These are phyloP conservation scores for Tulasnella sp. DNA, from an alignment of 768 basidiomycete genomes.

Conservation along the genomic window DNA sequence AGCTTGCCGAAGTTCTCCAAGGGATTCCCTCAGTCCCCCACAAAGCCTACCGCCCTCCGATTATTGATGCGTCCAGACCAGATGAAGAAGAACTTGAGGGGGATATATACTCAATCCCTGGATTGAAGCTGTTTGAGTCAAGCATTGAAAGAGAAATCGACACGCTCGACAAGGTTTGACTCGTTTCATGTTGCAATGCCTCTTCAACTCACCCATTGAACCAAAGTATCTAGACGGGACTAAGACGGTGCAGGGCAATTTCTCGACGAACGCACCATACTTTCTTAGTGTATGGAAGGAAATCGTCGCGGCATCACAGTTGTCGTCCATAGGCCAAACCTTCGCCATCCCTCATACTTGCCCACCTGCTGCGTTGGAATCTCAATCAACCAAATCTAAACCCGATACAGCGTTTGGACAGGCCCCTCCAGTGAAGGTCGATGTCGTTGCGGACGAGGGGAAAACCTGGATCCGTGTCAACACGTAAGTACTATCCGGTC, in stretches of 20 bases:
- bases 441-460: conserved; percentile 66
- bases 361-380: neutral
- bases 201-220: neutral
- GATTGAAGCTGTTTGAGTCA: conserved; percentile 32
- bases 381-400: conserved; percentile 4
- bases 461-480: conserved; percentile 73
- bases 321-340: conserved; percentile 46
- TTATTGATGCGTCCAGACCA: conserved; percentile 5
- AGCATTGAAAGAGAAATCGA: conserved; percentile 36
- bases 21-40: conserved; percentile 9
- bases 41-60: conserved; percentile 13
- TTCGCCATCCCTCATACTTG: conserved; percentile 28
- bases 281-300: conserved; percentile 75
- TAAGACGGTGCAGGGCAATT: neutral
- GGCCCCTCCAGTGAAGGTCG: conserved; percentile 48
- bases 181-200: conserved; percentile 7
- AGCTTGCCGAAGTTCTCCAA: conserved; percentile 14
- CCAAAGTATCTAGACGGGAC: neutral
- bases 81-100: neutral
- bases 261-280: conserved; percentile 62
- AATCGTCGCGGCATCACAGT: conserved; percentile 42
- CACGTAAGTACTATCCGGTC: conserved; percentile 74
- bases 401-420: conserved; percentile 7
- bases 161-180: conserved; percentile 31
- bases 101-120: conserved; percentile 25